phyloP scores from a whole-genome alignment of 2,329 filamentous ascomycete genomes.

The Talaromyces amestolkiae region DNA sequence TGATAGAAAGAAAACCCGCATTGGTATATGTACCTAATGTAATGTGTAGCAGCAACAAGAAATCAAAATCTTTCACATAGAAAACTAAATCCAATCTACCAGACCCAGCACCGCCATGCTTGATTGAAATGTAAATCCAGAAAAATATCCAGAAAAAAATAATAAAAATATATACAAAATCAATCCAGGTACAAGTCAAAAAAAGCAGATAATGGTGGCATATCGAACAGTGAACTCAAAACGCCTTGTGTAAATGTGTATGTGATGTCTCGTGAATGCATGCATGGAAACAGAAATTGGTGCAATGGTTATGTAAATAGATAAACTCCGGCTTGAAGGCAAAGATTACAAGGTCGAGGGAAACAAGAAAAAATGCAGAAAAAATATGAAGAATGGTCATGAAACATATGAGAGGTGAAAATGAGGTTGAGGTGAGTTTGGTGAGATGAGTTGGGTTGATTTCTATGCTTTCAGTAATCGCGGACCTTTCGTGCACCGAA shows the following conservation, averaged over 20 bases:
- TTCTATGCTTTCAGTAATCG: slow-evolving; percentile 20
- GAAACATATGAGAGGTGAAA: neutral
- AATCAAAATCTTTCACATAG: neutral
- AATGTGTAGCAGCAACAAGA: neutral
- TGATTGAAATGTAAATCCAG: neutral
- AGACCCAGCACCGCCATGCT: slow-evolving; percentile 6
- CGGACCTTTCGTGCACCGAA: slow-evolving; percentile 42
- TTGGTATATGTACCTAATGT: neutral
- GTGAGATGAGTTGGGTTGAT: neutral
- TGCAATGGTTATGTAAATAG: neutral
- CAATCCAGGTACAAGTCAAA: neutral
- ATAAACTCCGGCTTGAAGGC: neutral
- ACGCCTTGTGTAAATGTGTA: slow-evolving; percentile 2
- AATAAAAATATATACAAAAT: neutral
- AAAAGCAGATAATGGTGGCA: neutral
- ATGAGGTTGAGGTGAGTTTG: neutral
- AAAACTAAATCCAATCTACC: neutral
- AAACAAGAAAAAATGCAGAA: neutral
- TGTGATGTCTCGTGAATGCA: slow-evolving; percentile 6
- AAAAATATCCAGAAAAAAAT: neutral
- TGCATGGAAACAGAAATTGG: neutral
- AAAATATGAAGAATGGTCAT: neutral
- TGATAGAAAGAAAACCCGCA: neutral
- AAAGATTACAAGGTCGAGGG: neutral
- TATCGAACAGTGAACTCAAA: neutral